These are phyloP conservation scores for Neurospora crassa DNA, from an alignment of 2,329 filamentous ascomycete genomes.

Conservation along the genomic window DNA sequence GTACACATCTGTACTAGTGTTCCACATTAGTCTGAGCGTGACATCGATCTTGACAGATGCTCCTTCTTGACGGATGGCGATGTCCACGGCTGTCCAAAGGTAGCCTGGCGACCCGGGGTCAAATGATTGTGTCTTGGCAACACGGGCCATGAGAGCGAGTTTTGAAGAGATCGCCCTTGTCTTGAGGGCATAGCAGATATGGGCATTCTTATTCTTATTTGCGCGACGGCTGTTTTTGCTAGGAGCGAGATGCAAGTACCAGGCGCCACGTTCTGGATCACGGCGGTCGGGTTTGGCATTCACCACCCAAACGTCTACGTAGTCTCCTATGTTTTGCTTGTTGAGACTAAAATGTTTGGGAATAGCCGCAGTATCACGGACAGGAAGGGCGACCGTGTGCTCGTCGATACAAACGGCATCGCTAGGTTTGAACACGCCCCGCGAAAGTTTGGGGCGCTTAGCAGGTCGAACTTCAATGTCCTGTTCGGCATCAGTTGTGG, in stretches of 20 bases:
- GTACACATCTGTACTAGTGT: constrained; percentile 14
- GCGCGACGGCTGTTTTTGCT: background rate
- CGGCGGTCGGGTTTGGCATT: background rate
- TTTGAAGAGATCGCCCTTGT: constrained; percentile 1
- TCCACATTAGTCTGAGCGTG: constrained; percentile 22
- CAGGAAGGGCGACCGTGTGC: constrained; percentile 9
- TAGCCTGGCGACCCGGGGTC: constrained; percentile 12
- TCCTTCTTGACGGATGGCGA: constrained; percentile 6
- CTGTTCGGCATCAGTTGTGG: background rate
- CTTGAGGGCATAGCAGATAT: constrained; percentile 1
- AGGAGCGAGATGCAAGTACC: constrained; percentile 8
- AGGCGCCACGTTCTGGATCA: background rate
- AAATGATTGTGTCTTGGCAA: constrained; percentile 8
- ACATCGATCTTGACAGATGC: constrained; percentile 4
- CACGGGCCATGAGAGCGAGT: constrained; percentile 2
- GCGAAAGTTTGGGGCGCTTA: constrained; percentile 12
- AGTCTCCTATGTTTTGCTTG: constrained; percentile 5
- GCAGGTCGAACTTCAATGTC: constrained; percentile 5
- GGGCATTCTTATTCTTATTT: background rate
- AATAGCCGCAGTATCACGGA: background rate
- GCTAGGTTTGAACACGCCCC: background rate
- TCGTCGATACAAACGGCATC: constrained; percentile 13
- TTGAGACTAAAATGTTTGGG: background rate
- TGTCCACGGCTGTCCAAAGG: constrained; percentile 14
- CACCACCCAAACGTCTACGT: constrained; percentile 2